Evolutionary conservation across 2,329 filamentous ascomycete species (phyloP).

Genomic region (Colletotrichum sidae): DNA sequence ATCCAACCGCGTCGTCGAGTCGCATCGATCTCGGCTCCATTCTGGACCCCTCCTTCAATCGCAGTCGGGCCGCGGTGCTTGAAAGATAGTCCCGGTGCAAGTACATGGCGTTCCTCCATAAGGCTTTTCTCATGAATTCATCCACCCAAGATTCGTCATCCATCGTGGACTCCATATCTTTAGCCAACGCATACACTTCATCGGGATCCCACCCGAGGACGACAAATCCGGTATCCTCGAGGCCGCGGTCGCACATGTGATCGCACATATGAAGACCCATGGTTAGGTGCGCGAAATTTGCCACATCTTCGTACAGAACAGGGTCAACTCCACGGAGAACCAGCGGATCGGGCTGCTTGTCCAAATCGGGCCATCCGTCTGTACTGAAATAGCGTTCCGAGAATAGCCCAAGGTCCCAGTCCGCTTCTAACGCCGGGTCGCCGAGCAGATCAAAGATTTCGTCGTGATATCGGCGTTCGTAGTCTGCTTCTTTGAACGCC

Average conservation of each 20-base stretch:
- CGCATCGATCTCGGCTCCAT: not conserved
- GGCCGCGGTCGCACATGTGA: not conserved
- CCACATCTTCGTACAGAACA: not conserved
- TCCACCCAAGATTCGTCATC: not conserved
- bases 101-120: slow-evolving; percentile 6
- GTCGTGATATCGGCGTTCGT: not conserved
- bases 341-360: not conserved
- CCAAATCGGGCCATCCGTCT: not conserved
- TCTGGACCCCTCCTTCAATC: not conserved
- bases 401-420: slow-evolving; percentile 14
- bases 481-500: slow-evolving; percentile 1
- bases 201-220: not conserved
- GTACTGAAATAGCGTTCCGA: not conserved
- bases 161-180: not conserved
- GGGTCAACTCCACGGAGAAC: not conserved
- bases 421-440: not conserved
- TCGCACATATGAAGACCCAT: not conserved
- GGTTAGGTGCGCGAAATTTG: not conserved
- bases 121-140: no score
- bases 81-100: slow-evolving; percentile 6
- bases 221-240: not conserved
- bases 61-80: not conserved
- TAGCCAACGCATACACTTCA: not conserved
- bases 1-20: slow-evolving; percentile 8
- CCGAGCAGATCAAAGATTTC: slow-evolving; percentile 2